A percentile compares a stretch with the other conserved stretches of the same genome.
phyloP scores from a whole-genome alignment of 2,329 filamentous ascomycete genomes.

The Epichloe aotearoae region DNA sequence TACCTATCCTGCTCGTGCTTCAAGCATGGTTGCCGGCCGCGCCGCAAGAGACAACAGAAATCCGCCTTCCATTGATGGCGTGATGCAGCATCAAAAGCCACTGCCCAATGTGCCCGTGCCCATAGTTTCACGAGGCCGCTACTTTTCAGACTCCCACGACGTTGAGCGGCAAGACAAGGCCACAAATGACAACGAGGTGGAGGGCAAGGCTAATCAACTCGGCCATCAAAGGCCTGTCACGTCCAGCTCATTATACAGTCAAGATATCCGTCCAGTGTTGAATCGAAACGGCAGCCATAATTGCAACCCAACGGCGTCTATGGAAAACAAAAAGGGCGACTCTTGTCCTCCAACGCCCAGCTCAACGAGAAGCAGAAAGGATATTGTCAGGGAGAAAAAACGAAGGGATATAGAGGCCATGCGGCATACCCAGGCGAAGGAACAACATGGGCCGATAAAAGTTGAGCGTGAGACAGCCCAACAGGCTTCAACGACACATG shows the following conservation, averaged over 20 bases:
- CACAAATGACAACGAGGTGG: not conserved
- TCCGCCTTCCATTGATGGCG: conserved; percentile 12
- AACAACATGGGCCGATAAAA: conserved; percentile 2
- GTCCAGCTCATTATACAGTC: not conserved
- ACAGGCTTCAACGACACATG: not conserved
- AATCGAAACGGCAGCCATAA: not conserved
- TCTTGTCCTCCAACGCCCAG: conserved; percentile 9
- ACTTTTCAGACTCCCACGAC: not conserved
- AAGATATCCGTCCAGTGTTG: not conserved
- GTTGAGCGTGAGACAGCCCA: not conserved
- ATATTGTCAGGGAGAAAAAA: conserved; percentile 27
- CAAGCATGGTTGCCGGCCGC: conserved; percentile 13
- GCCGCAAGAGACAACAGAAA: not conserved
- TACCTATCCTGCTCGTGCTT: conserved; percentile 13
- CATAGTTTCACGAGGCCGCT: not conserved
- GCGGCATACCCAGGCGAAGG: conserved; percentile 12
- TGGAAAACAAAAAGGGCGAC: conserved; percentile 7
- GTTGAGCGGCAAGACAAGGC: not conserved
- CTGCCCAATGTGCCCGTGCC: not conserved
- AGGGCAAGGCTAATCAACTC: not conserved
- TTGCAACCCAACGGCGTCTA: not conserved
- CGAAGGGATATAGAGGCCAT: conserved; percentile 25
- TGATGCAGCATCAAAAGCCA: conserved; percentile 8
- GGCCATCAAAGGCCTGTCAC: not conserved
- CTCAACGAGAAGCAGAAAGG: conserved; percentile 20